phyloP scores from a whole-genome alignment of 177 flowering plant genomes.

The Tripterygium wilfordii region DNA sequence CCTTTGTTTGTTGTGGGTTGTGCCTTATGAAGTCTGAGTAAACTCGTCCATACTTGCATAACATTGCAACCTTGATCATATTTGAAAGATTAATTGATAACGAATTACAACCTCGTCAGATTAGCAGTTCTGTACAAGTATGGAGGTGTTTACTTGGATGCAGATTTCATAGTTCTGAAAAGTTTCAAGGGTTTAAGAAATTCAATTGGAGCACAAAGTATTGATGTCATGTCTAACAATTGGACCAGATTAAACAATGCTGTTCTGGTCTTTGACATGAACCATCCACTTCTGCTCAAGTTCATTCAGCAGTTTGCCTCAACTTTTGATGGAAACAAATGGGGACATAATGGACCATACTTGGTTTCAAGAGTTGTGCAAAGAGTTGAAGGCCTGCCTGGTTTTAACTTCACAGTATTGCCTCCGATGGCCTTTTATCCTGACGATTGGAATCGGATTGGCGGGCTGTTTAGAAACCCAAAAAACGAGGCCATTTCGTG shows the following conservation, averaged over 20 bases:
- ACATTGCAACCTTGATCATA: slow-evolving; percentile 10
- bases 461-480: slow-evolving; percentile 37
- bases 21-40: slow-evolving; percentile 1
- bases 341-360: slow-evolving; percentile 33
- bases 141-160: slow-evolving; percentile 80
- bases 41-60: slow-evolving; percentile 16
- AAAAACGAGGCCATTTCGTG: slow-evolving; percentile 9
- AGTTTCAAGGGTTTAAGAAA: slow-evolving; percentile 54
- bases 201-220: slow-evolving; percentile 43
- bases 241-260: slow-evolving; percentile 35
- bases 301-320: slow-evolving; percentile 26
- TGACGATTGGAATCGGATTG: slow-evolving; percentile 50
- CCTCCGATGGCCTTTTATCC: slow-evolving; percentile 77
- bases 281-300: slow-evolving; percentile 20
- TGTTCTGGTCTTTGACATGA: slow-evolving; percentile 22
- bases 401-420: slow-evolving; percentile 45
- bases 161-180: slow-evolving; percentile 70
- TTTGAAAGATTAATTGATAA: slow-evolving; percentile 12
- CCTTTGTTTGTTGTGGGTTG: too few relatives aligned
- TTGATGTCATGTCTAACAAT: slow-evolving; percentile 13
- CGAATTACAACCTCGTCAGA: slow-evolving; percentile 36
- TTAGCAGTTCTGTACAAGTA: slow-evolving; percentile 69
- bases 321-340: slow-evolving; percentile 25
- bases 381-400: slow-evolving; percentile 20
- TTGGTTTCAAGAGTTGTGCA: slow-evolving; percentile 44